These are phyloP conservation scores for Solanum chiquidenum DNA, from an alignment of 257 asterid species.

Conservation along the genomic window DNA sequence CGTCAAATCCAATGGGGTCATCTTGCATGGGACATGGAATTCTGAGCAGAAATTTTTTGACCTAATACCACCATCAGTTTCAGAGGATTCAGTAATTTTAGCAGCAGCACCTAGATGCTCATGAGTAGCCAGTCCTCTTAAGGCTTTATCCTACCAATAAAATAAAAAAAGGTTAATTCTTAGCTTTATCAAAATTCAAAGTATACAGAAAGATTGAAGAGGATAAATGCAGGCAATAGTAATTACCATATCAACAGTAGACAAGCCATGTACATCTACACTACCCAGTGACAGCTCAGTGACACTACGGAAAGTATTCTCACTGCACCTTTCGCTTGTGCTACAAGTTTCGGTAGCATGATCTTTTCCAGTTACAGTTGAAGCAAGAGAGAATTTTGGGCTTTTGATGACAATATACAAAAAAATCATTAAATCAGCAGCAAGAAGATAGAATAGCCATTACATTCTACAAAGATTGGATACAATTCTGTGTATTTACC, in stretches of 20 bases:
- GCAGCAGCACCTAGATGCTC: conserved; percentile 36
- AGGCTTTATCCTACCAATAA: conserved; percentile 59
- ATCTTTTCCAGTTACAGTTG: conserved; percentile 24
- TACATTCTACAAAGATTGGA: background rate
- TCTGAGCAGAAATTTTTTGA: conserved; percentile 35
- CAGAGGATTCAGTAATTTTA: conserved; percentile 23
- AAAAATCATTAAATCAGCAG: background rate
- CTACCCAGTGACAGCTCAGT: conserved; percentile 22
- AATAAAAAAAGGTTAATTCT: background rate
- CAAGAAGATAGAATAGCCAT: background rate
- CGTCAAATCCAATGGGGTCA: conserved; percentile 76
- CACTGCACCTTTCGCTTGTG: conserved; percentile 22
- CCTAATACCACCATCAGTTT: conserved; percentile 16
- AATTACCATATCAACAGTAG: conserved; percentile 70
- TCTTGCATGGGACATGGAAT: conserved; percentile 44
- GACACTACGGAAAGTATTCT: conserved; percentile 54
- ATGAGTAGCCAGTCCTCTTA: conserved; percentile 62
- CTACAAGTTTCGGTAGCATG: conserved; percentile 17
- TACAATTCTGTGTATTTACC: conserved; percentile 25
- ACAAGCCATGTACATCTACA: conserved; percentile 31
- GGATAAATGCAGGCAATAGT: background rate
- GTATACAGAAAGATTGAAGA: background rate
- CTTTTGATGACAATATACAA: conserved; percentile 14
- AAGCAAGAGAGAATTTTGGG: conserved; percentile 20
- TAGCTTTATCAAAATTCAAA: conserved; percentile 4